Conservation (phyloP, 1,139 yeast species). For the Citeromyces hawaiiensis region DNA sequence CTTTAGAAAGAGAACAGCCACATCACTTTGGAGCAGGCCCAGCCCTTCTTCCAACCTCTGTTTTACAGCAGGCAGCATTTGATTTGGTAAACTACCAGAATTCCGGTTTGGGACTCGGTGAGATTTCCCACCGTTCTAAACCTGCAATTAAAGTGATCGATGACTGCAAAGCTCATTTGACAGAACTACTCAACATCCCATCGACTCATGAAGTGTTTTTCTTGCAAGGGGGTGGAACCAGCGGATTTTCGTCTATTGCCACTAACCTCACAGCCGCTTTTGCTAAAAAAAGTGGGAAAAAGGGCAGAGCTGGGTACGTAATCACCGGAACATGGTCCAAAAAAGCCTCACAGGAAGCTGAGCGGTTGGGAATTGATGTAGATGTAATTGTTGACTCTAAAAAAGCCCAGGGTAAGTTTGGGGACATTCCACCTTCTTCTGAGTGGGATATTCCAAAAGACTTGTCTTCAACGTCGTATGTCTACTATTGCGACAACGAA, state of each 20-base stretch:
- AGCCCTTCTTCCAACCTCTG: conserved; percentile 75
- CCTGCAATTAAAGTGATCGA: conserved; percentile 72
- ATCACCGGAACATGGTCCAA: conserved; percentile 91
- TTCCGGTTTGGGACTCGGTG: conserved; percentile 80
- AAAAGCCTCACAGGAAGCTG: conserved; percentile 78
- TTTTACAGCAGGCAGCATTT: conserved; percentile 74
- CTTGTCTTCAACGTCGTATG: conserved; percentile 44
- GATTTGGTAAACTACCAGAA: conserved; percentile 64
- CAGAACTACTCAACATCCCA: conserved; percentile 57
- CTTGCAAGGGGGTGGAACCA: conserved; percentile 96
- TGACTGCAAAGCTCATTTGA: conserved; percentile 56
- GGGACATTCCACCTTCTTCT: conserved; percentile 53
- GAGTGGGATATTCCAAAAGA: conserved; percentile 47
- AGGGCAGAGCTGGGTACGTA: conserved; percentile 76
- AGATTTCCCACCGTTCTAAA: conserved; percentile 85
- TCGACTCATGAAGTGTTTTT: conserved; percentile 90
- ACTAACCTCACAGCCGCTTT: conserved; percentile 70
- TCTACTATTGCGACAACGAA: conserved; percentile 90
- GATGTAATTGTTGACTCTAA: conserved; percentile 60
- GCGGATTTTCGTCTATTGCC: conserved; percentile 82
- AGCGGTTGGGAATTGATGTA: conserved; percentile 66
- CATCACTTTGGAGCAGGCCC: conserved; percentile 97
- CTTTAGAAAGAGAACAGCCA: conserved; percentile 58
- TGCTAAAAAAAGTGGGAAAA: conserved; percentile 53
- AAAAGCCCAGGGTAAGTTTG: conserved; percentile 39